phyloP scores from a whole-genome alignment of 352 stramenopile genomes.

The Phytopythium cucurbitacearum region DNA sequence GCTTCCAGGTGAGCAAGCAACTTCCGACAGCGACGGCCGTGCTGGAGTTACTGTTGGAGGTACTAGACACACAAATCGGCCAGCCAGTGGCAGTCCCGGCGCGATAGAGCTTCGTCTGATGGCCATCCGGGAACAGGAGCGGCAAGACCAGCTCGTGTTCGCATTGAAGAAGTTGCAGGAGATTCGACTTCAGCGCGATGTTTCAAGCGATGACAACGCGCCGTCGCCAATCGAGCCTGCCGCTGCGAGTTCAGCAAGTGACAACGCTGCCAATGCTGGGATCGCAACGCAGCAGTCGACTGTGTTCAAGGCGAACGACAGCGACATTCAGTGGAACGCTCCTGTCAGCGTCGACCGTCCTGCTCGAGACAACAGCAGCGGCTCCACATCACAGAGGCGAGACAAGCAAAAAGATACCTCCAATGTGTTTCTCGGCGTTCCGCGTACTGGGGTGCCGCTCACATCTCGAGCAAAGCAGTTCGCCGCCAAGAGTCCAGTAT shows the following conservation, averaged over 20 bases:
- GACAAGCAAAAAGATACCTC: neutral
- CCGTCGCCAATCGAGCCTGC: neutral
- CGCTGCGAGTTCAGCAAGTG: neutral
- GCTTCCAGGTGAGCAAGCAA: neutral
- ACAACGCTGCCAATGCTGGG: neutral
- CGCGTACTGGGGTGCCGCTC: constrained; percentile 39
- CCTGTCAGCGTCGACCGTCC: constrained; percentile 20
- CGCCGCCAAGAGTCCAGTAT: constrained; percentile 25
- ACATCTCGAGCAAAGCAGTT: constrained; percentile 41
- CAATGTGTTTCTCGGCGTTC: constrained; percentile 22
- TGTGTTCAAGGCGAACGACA: neutral
- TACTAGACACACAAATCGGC: constrained; percentile 4
- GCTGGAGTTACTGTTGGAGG: neutral
- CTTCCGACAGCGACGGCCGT: neutral
- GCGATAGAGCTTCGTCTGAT: constrained; percentile 14
- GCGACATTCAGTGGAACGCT: constrained; percentile 30
- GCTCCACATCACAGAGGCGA: constrained; percentile 1
- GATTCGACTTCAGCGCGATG: constrained; percentile 19
- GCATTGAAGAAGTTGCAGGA: constrained; percentile 41
- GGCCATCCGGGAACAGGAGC: constrained; percentile 25
- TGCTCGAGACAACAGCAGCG: neutral
- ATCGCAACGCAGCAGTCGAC: neutral
- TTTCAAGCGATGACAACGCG: neutral
- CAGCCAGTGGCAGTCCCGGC: neutral
- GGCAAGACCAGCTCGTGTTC: constrained; percentile 33